Evolutionary conservation across 345 rosid species (phyloP), one percentile per base, ranked within the genome.

Genomic region (Gossypium rotundifolium): DNA sequence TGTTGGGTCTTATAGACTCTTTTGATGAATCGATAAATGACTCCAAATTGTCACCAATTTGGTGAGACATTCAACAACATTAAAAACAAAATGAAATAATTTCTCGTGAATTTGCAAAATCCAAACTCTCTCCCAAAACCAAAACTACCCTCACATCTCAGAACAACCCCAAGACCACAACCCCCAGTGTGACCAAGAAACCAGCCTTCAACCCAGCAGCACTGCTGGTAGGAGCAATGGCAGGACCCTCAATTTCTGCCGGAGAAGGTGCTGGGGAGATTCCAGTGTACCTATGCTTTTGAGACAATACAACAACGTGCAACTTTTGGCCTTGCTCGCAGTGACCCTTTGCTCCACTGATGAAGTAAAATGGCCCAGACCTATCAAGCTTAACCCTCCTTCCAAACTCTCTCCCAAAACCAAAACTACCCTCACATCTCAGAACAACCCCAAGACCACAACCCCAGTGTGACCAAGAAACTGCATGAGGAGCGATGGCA

Each of bases 231-330:
- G 89, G 97, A 64, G 94, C 88, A 65, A 87, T 59, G 0, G 97
- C 85, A 11, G 97, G 90, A 62, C 83, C 89, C 29, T 78, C 88
- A 0, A 80, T 49, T 64, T 81, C 91, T 5, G 52, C 78, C 0
- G 97, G 96, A 77, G 98, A 86, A 62, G 95, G 95, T 7, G 97
- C 91, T 0, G 91, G 98, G 75, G 98, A 84, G 42, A 81, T 65
- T 4, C 58, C 86, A 5, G 18, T 42, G 53, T 69, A 71, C 60
- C 79, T 80, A 11, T 76, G 73, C 78, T 79, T 85, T 11, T 71
- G 75, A 29, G 91, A 73, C 74, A 92, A 4, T 49, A 93, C 98
- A 7, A 91, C 90, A 4, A 93, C 84, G 10, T 82, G 64, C 72
- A 94, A 29, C 87, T 89, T 92, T 88, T 92, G 92, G 0, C 95